These are phyloP conservation scores for Delphinella strobiligena DNA, from an alignment of 2,329 filamentous ascomycete genomes.

Conservation along the genomic window DNA sequence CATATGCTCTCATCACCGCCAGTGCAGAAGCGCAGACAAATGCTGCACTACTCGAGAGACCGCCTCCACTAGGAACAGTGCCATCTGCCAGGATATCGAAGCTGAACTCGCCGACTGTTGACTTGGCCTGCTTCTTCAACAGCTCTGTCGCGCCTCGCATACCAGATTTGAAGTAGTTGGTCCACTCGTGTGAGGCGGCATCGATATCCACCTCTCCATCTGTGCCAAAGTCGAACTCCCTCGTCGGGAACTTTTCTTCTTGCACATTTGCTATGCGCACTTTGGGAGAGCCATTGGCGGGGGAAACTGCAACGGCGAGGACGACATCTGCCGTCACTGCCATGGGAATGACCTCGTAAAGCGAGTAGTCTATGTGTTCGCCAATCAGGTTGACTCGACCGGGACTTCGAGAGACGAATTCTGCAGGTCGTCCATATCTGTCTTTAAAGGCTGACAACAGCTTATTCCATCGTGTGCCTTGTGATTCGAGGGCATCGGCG, in stretches of 20 bases:
- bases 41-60: constrained; percentile 84
- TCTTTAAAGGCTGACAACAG: constrained; percentile 60
- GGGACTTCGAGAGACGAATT: constrained; percentile 80
- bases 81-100: constrained; percentile 89
- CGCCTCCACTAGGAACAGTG: constrained; percentile 81
- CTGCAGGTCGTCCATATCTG: constrained; percentile 56
- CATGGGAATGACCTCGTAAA: constrained; percentile 93
- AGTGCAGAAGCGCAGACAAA: constrained; percentile 85
- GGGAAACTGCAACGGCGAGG: constrained; percentile 58
- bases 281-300: constrained; percentile 43
- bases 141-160: constrained; percentile 70
- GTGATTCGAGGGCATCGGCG: constrained; percentile 52
- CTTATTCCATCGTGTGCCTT: constrained; percentile 63
- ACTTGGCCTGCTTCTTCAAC: constrained; percentile 52
- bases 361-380: constrained; percentile 97
- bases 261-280: constrained; percentile 74
- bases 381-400: constrained; percentile 97
- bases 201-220: constrained; percentile 56
- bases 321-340: constrained; percentile 86
- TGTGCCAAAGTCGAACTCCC: constrained; percentile 60
- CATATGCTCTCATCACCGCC: constrained; percentile 78
- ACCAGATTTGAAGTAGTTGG: constrained; percentile 96
- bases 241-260: constrained; percentile 59
- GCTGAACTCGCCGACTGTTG: constrained; percentile 53
- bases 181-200: constrained; percentile 78